A percentile compares a stretch with the other conserved stretches of the same genome.
phyloP scores from a whole-genome alignment of 208 protist species.

The Tritrichomonas foetus region DNA sequence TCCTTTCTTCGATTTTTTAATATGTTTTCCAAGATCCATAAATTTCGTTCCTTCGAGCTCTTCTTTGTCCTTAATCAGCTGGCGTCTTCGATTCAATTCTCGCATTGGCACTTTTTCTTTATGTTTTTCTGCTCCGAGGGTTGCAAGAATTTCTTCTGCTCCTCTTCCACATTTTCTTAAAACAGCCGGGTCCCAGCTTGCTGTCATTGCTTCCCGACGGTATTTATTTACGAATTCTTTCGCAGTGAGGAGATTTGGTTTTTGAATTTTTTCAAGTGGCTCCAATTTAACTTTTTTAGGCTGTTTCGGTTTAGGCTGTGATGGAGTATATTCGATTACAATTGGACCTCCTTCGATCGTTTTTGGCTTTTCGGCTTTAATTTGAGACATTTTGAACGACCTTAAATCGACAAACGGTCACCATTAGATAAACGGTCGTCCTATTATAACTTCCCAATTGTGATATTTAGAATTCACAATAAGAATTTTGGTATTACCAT shows the following conservation, averaged over 20 bases:
- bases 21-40: background rate
- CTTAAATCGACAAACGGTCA: too few relatives aligned
- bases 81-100: background rate
- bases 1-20: too few relatives aligned
- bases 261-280: background rate
- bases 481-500: too few relatives aligned
- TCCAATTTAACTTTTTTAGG: background rate
- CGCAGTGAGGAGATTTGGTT: background rate
- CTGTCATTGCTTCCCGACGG: background rate
- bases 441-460: too few relatives aligned
- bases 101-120: background rate
- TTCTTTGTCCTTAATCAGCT: background rate
- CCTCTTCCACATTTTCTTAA: conserved; percentile 28
- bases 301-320: too few relatives aligned
- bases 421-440: too few relatives aligned
- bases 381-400: too few relatives aligned
- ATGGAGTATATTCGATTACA: too few relatives aligned
- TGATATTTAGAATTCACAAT: too few relatives aligned
- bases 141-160: background rate
- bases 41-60: background rate
- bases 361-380: too few relatives aligned
- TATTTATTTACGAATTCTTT: conserved; percentile 37
- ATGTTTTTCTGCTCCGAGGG: background rate
- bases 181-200: conserved; percentile 27
- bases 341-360: too few relatives aligned